Base-by-base conservation (phyloP, 208 protist genomes). In the Crithidia expoeki region DNA sequence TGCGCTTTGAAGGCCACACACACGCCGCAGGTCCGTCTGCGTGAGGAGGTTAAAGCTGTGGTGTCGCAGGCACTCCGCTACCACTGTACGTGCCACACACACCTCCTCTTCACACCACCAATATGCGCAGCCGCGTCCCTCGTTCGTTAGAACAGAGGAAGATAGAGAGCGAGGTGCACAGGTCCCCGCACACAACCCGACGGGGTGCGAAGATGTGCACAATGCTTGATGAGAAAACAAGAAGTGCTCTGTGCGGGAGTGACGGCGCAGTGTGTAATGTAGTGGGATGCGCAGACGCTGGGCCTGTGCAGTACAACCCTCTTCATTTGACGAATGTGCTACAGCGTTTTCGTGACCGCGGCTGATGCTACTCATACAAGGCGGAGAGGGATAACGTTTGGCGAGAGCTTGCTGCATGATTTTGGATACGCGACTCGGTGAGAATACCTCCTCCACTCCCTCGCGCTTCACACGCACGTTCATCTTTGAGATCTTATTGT, bases 391-490 rank as follows among this genome's bases (percentile, higher is more conserved):
- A 28, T 71, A 77, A 38, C 60, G 62, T 4, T 65, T 17, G 0
- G 33, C 4, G 4, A 72, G 38, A 2, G 60, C 71, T 40, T 71
- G 11, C 25, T 74, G 47, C 67, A 74, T 72, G 21, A 68, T 53
- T 11, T 7, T 27, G 9, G 52, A 32, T 25, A 67, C 63, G 17
- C 53, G 33, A 53, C 49, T 25, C 4, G 16, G 14, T 12, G 56
- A 28, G 30, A 86, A 86, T 25, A 63, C 63, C 49, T 77, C 63
- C 49, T 69, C 56, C 19, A 86, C 72, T 4, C 81, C 81, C 57
- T 86, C 81, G 19, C 81, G 77, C 17, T 64, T 72, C 14, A 47
- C 32, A 36, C 81, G 76, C 32, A 72, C 72, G 33, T 81, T 62
- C 67, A 81, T 81, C 16, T 7, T 34, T 7, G 2, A 56, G 55